phyloP scores from a whole-genome alignment of 306 rosid species.

The Trichosanthes cucumerina region DNA sequence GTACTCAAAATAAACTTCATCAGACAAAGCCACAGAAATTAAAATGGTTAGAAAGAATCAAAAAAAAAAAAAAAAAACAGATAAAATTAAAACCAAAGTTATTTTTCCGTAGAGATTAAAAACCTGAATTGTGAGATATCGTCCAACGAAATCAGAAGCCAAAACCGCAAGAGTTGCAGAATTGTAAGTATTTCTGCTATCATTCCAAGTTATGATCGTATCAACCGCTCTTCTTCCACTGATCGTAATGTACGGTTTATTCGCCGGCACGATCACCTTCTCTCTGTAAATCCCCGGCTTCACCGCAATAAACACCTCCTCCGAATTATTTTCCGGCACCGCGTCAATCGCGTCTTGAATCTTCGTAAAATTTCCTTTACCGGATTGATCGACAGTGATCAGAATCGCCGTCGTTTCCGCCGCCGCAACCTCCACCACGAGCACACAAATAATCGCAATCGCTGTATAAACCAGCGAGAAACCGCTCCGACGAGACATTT shows the following conservation, averaged over 20 bases:
- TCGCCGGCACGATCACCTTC: conserved; percentile 27
- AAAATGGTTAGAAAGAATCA: background rate
- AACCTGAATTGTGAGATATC: conserved; percentile 45
- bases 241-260: conserved; percentile 41
- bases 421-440: background rate
- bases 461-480: background rate
- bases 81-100: background rate
- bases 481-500: background rate
- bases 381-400: conserved; percentile 35
- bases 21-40: background rate
- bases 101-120: background rate
- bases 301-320: conserved; percentile 30
- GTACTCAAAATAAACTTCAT: background rate
- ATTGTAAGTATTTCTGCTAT: conserved; percentile 20
- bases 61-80: background rate
- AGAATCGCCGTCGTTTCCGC: conserved; percentile 15
- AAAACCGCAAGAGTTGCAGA: conserved; percentile 31
- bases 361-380: conserved; percentile 28
- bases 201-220: conserved; percentile 38
- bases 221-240: conserved; percentile 22
- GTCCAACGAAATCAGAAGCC: conserved; percentile 41
- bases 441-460: background rate
- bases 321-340: conserved; percentile 28
- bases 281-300: conserved; percentile 33
- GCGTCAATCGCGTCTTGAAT: conserved; percentile 43